Conservation (phyloP, 306 rosid species). For the Quillaja saponaria region DNA sequence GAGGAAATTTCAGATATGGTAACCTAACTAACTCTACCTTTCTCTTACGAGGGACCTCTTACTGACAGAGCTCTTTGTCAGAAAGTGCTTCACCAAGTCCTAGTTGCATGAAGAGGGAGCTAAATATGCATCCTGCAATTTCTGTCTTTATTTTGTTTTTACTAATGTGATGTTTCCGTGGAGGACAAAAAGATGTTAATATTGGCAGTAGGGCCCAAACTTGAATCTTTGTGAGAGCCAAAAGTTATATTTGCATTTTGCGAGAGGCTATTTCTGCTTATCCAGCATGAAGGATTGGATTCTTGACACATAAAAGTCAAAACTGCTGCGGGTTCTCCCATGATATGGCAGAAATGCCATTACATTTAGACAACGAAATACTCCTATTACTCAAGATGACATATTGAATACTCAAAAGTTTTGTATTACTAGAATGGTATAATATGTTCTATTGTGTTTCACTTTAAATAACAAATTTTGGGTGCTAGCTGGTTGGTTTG, state of each 20-base stretch:
- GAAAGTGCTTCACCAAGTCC: too few relatives aligned
- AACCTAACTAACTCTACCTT: too few relatives aligned
- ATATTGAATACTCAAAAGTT: not conserved
- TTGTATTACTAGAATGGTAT: slow-evolving; percentile 1
- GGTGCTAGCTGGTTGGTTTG: not conserved
- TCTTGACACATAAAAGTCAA: not conserved
- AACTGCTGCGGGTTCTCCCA: not conserved
- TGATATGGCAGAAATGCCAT: not conserved
- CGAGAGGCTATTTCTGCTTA: not conserved
- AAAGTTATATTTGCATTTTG: not conserved
- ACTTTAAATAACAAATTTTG: not conserved
- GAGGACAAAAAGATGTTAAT: slow-evolving; percentile 4
- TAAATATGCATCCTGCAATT: slow-evolving; percentile 5
- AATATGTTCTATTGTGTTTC: too few relatives aligned
- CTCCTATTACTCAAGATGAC: too few relatives aligned
- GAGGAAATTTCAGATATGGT: too few relatives aligned
- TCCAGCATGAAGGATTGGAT: slow-evolving; percentile 3
- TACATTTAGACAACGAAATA: not conserved
- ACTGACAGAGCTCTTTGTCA: too few relatives aligned
- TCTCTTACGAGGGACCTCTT: too few relatives aligned
- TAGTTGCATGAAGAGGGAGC: too few relatives aligned
- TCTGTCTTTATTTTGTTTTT: slow-evolving; percentile 17
- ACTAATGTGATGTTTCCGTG: not conserved
- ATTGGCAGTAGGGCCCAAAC: slow-evolving; percentile 3
- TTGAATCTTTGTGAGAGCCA: slow-evolving; percentile 8